These are phyloP conservation scores for Voacanga thouarsii DNA, from an alignment of 257 asterid species.

Conservation along the genomic window DNA sequence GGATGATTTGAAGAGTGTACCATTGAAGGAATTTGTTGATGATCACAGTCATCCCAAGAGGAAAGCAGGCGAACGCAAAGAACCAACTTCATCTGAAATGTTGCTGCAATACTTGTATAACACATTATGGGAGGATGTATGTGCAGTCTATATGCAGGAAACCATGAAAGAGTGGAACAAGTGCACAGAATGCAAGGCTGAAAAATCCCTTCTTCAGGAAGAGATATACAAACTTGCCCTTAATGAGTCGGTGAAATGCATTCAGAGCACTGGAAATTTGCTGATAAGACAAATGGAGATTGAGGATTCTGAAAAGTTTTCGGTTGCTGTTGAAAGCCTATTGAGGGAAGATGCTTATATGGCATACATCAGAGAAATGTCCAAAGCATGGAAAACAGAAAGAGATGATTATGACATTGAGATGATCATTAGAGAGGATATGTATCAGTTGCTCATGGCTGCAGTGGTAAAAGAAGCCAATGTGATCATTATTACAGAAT, in stretches of 20 bases:
- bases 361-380: slow-evolving; percentile 36
- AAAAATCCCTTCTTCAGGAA: slow-evolving; percentile 2
- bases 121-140: background rate
- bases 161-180: background rate
- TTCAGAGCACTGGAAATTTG: background rate
- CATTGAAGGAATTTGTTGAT: slow-evolving; percentile 4
- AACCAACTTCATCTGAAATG: background rate
- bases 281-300: slow-evolving; percentile 4
- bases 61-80: background rate
- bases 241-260: slow-evolving; percentile 8
- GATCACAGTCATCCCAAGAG: no score
- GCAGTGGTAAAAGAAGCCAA: slow-evolving; percentile 34
- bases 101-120: background rate
- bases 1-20: background rate
- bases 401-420: slow-evolving; percentile 28
- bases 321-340: slow-evolving; percentile 20
- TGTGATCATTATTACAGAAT: slow-evolving; percentile 1
- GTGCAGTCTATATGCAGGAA: slow-evolving; percentile 10
- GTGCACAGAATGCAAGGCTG: background rate
- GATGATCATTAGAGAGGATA: slow-evolving; percentile 35
- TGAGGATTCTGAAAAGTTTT: background rate
- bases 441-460: slow-evolving; percentile 27
- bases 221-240: background rate
- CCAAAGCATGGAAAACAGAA: slow-evolving; percentile 30
- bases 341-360: slow-evolving; percentile 38